phyloP scores from a whole-genome alignment of 345 rosid species.

The Linum trigynum region DNA sequence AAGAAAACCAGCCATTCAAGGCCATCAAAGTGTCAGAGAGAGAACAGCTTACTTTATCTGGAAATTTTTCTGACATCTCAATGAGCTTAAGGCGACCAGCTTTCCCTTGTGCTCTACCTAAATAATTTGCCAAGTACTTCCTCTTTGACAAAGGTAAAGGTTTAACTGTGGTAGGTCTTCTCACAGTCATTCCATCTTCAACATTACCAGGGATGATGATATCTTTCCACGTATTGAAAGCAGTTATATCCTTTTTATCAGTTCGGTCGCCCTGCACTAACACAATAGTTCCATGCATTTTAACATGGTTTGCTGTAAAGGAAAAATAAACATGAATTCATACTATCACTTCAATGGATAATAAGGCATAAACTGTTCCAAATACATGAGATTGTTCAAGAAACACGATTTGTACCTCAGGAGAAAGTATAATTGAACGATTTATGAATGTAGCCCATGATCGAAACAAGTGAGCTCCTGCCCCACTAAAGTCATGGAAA shows the following conservation, averaged over 20 bases:
- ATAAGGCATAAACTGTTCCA: background rate
- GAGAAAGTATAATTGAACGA: slow-evolving; percentile 72
- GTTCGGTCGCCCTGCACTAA: slow-evolving; percentile 83
- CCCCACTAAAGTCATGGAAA: slow-evolving; percentile 18
- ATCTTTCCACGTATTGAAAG: slow-evolving; percentile 97
- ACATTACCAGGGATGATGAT: slow-evolving; percentile 92
- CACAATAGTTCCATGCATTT: no score
- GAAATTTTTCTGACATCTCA: slow-evolving; percentile 70
- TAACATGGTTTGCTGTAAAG: background rate
- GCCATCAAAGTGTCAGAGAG: background rate
- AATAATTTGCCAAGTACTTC: slow-evolving; percentile 75
- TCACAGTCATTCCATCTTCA: slow-evolving; percentile 76
- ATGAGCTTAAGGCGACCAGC: slow-evolving; percentile 74
- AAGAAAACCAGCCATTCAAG: background rate
- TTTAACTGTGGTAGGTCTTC: slow-evolving; percentile 37
- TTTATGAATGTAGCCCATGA: slow-evolving; percentile 69
- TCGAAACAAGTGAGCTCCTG: slow-evolving; percentile 75
- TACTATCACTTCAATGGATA: background rate
- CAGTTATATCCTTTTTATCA: slow-evolving; percentile 78
- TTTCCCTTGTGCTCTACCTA: slow-evolving; percentile 91
- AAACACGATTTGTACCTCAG: slow-evolving; percentile 40
- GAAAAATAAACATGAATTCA: background rate
- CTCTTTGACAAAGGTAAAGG: slow-evolving; percentile 76
- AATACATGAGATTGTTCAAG: background rate
- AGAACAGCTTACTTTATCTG: slow-evolving; percentile 53